These are phyloP conservation scores for Alternaria sp. DNA, from an alignment of 2,329 filamentous ascomycete species.

Conservation along the genomic window DNA sequence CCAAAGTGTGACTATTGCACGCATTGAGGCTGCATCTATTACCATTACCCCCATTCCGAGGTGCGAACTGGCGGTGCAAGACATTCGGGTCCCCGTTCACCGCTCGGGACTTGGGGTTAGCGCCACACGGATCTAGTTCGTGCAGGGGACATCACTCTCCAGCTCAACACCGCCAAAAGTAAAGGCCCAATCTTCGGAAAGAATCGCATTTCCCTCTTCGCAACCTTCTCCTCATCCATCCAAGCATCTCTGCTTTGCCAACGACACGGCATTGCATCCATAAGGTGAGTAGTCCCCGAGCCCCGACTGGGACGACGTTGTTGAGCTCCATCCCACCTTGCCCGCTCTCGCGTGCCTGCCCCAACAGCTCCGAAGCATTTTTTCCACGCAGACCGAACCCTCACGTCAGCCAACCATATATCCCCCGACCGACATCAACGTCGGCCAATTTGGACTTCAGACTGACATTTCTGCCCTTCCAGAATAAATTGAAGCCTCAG, in stretches of 20 bases:
- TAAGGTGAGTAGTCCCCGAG: slow-evolving; percentile 37
- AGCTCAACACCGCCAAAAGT: slow-evolving; percentile 42
- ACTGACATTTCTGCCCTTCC: slow-evolving; percentile 26
- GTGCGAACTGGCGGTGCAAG: slow-evolving; percentile 10
- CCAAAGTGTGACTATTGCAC: neutral
- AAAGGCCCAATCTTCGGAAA: slow-evolving; percentile 43
- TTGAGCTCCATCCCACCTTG: slow-evolving; percentile 20
- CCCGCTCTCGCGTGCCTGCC: slow-evolving; percentile 26
- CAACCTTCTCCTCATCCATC: slow-evolving; percentile 39
- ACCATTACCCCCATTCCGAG: slow-evolving; percentile 12
- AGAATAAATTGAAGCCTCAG: slow-evolving; percentile 15
- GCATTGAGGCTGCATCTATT: neutral
- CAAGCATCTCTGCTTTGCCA: slow-evolving; percentile 31
- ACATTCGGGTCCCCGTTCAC: slow-evolving; percentile 46
- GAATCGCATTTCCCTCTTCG: slow-evolving; percentile 32
- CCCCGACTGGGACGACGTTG: slow-evolving; percentile 1
- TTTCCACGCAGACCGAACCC: slow-evolving; percentile 28
- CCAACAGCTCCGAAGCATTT: slow-evolving; percentile 29
- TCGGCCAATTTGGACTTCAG: slow-evolving; percentile 7
- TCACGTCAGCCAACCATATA: slow-evolving; percentile 37
- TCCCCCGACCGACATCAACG: slow-evolving; percentile 10
- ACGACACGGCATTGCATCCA: slow-evolving; percentile 29
- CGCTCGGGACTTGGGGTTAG: slow-evolving; percentile 38
- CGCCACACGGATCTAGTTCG: slow-evolving; percentile 31
- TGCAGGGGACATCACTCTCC: slow-evolving; percentile 32